Base-by-base conservation (phyloP, 2,329 filamentous ascomycete species). In the Pyrenophora tritici-repentis region DNA sequence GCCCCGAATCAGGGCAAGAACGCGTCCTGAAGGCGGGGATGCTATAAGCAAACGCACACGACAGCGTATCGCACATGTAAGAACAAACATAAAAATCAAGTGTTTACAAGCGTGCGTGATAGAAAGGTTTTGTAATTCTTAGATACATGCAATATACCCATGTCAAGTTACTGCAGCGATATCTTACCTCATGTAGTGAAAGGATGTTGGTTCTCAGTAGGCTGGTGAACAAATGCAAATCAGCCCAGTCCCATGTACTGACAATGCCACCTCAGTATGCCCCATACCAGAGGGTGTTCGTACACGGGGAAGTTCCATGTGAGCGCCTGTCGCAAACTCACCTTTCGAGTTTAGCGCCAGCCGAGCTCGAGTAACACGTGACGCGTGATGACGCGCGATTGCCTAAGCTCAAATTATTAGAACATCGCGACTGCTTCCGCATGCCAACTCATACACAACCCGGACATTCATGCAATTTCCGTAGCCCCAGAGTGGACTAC, bases 281-380 rank as follows among this genome's bases (percentile, higher is more conserved):
- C 33, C 13, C 26, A 3, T 29, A 29, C 26, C 9, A 4, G 2
- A 29, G 2, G 10, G 9, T 29, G n/a, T 20, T 20, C 3, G 26
- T 29, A 10, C 9, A 29, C 10, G 13, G 5, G 24, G 2, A 29
- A 31, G 2, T 13, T 20, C 18, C 18, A 33, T 16, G n/a, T 6
- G 18, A 26, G 16, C 20, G 29, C 35, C 31, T 37, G 50, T 59
- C 60, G 63, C 63, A 62, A 62, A 64, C 36, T 48, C 38, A 49
- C 54, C 22, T 36, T 62, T 62, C 29, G 14, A 60, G 61, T 50
- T 29, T 66, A 66, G 61, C 47, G 58, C 29, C 17, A 12, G 4
- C 34, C 2, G 26, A 26, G 42, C 34, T 50, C 9, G 22, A 8
- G 9, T 35, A 31, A 31, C 63, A 64, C 63, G 61, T 64, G 63